A percentile compares a stretch with the other conserved stretches of the same genome.
phyloP scores from a whole-genome alignment of 2,329 filamentous ascomycete genomes.

The Claviceps cyperi region DNA sequence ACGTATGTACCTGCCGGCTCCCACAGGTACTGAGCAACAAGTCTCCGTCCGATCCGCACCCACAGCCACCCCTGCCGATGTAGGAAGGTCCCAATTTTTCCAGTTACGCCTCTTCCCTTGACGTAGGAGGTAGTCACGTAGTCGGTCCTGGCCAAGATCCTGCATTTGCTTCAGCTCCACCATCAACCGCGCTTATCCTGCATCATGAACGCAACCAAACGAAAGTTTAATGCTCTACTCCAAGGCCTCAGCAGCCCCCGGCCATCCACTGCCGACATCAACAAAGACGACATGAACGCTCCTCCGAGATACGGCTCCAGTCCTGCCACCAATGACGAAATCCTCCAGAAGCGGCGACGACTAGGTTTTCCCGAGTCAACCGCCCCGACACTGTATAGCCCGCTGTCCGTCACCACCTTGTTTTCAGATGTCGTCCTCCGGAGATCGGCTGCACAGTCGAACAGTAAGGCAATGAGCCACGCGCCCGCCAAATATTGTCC shows the following conservation, averaged over 20 bases:
- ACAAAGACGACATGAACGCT: slow-evolving; percentile 11
- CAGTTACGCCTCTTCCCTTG: background rate
- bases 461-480: slow-evolving; percentile 10
- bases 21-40: background rate
- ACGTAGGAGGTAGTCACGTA: background rate
- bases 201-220: slow-evolving; percentile 62
- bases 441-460: slow-evolving; percentile 2
- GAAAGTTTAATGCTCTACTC: slow-evolving; percentile 66
- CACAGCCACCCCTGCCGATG: background rate
- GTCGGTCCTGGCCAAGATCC: background rate
- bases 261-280: slow-evolving; percentile 6
- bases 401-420: slow-evolving; percentile 10
- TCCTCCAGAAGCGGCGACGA: slow-evolving; percentile 39
- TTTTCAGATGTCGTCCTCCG: slow-evolving; percentile 6
- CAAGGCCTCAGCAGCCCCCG: slow-evolving; percentile 43
- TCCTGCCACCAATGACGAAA: slow-evolving; percentile 20
- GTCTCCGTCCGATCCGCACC: background rate
- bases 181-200: background rate
- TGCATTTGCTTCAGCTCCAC: background rate
- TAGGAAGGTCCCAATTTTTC: slow-evolving; percentile 1
- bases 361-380: slow-evolving; percentile 29
- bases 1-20: background rate
- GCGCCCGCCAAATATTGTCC: slow-evolving; percentile 60
- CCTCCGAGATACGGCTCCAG: slow-evolving; percentile 6
- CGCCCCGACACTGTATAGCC: slow-evolving; percentile 14